Evolutionary conservation across 2,329 filamentous ascomycete species (phyloP), one percentile per base, ranked within the genome.

Genomic region (Cryoendolithus antarcticus): DNA sequence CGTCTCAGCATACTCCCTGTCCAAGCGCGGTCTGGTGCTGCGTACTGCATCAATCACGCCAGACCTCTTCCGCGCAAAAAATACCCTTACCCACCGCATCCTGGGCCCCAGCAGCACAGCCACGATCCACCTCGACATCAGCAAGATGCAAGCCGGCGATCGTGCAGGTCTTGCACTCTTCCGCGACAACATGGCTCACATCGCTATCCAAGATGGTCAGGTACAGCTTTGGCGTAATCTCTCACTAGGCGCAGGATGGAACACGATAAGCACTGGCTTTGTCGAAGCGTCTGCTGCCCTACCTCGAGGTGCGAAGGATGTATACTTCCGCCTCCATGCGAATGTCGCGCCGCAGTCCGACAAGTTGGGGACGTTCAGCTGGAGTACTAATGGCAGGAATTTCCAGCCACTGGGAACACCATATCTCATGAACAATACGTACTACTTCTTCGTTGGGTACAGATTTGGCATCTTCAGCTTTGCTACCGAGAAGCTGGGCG

Each of bases 151-250:
- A 0, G 62, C 66, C 37, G 73, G 72, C 2, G 74, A 77, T 43
- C 60, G 64, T 9, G 61, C 66, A 0, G 73, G 74, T 1, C 59
- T 74, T 0, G 65, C 69, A 0, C 56, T 69, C 4, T 71, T 77
- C 55, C 65, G 74, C 1, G 70, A 77, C 45, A 57, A 61, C 9
- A 64, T 62, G 1, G 70, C 69, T 0, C 76, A 67, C 50, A 69
- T 77, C 24, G 72, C 69, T 1, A 53, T 77, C 7, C 50, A 63
- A 41, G 63, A 64, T 35, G 54, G 58, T 9, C 59, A 47, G 4
- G 43, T 66, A 0, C 47, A 56, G 3, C 49, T 65, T 2, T 54
- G 61, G 5, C 59, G 64, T 32, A 58, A 59, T 12, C 52, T 71
- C 33, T 58, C 51, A 3, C 53, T 66, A 41, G 43, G 41, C 7